These are phyloP conservation scores for Picea glauca DNA, from an alignment of 75 land plant genomes.

Conservation along the genomic window DNA sequence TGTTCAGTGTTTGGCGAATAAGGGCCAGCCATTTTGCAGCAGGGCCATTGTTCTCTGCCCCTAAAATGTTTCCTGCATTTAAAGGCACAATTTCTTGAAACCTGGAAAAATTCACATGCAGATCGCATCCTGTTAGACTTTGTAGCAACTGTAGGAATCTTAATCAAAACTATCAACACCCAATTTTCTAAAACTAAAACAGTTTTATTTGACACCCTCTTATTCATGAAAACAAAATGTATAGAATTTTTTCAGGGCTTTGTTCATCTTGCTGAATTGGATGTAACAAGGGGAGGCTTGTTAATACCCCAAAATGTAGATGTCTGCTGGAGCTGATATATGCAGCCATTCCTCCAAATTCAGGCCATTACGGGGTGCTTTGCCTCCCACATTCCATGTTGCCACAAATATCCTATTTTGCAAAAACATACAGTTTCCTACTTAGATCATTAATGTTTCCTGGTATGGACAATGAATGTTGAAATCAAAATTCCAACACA, in stretches of 20 bases:
- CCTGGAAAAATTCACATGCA: conserved; percentile 22
- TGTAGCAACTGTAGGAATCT: neutral
- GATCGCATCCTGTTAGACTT: neutral
- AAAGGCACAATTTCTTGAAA: conserved; percentile 69
- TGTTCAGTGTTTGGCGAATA: conserved; percentile 42
- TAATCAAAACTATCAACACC: neutral
- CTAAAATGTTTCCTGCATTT: conserved; percentile 56
- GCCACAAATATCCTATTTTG: neutral
- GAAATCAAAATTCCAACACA: too few relatives aligned
- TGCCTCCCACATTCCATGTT: conserved; percentile 47
- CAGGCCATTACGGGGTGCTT: conserved; percentile 17
- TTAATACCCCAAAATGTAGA: conserved; percentile 24
- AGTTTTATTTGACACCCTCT: neutral
- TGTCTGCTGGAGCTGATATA: conserved; percentile 20
- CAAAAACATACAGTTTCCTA: neutral
- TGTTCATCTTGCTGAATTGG: neutral
- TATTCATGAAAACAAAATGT: neutral
- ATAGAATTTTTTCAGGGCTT: neutral
- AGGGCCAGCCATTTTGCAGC: conserved; percentile 36
- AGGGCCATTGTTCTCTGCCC: conserved; percentile 43
- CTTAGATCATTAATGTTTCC: neutral
- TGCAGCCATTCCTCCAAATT: conserved; percentile 30
- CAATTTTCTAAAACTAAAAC: neutral
- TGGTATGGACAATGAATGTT: too few relatives aligned
- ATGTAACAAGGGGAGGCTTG: neutral